phyloP scores from a whole-genome alignment of 2,329 filamentous ascomycete genomes.

The Diaporthe longicolla region DNA sequence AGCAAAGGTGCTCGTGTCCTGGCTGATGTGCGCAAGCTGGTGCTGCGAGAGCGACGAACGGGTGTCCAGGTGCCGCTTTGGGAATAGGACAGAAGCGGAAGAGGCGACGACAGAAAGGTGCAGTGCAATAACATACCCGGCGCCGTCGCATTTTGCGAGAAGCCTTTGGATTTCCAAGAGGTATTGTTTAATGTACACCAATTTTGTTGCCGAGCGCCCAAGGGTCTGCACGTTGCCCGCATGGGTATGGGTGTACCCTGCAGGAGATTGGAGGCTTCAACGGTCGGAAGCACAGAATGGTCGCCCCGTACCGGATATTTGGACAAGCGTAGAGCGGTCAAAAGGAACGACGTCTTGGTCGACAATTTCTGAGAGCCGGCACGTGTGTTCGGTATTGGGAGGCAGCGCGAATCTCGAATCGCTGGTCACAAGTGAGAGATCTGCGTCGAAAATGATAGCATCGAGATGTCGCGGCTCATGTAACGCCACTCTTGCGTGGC shows the following conservation, averaged over 20 bases:
- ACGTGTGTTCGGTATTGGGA: constrained; percentile 24
- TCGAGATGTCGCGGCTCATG: constrained; percentile 34
- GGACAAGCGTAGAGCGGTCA: constrained; percentile 22
- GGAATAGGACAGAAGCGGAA: background rate
- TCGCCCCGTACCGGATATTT: constrained; percentile 20
- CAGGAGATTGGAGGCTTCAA: constrained; percentile 24
- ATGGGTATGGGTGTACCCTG: constrained; percentile 36
- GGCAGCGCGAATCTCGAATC: constrained; percentile 18
- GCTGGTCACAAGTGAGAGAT: constrained; percentile 41
- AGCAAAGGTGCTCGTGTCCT: background rate
- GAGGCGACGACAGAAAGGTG: background rate
- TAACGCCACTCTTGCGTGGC: constrained; percentile 20
- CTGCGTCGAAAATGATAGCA: constrained; percentile 40
- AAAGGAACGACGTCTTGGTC: background rate
- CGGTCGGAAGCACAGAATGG: constrained; percentile 25
- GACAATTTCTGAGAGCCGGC: background rate
- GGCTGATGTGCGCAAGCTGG: background rate
- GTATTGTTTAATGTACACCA: background rate
- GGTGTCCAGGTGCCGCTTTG: background rate
- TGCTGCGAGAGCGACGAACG: background rate
- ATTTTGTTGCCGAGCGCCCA: background rate
- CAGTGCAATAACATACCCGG: background rate
- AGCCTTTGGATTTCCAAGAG: background rate
- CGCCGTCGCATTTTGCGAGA: background rate
- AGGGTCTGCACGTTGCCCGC: constrained; percentile 18